Evolutionary conservation across 345 rosid species (phyloP).

Genomic region (Schrenkiella parvula): DNA sequence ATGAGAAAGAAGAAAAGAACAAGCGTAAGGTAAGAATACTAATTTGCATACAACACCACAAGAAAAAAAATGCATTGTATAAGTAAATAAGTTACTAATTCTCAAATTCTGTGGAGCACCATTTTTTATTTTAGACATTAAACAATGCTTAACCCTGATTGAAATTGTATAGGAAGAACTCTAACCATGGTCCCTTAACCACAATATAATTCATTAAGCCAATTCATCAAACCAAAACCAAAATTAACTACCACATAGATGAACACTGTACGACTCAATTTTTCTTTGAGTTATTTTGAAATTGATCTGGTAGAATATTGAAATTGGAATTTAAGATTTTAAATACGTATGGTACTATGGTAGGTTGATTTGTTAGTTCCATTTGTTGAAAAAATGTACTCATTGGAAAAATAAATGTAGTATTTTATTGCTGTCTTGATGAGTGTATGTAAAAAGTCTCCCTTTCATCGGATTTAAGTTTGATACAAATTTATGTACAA

Average conservation of each 20-base stretch:
- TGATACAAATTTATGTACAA: neutral
- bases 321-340: neutral
- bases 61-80: neutral
- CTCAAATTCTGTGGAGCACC: no score
- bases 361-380: slow-evolving; percentile 5
- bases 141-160: no score
- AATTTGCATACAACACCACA: neutral
- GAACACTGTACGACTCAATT: neutral
- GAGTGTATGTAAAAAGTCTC: slow-evolving; percentile 7
- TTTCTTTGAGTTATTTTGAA: neutral
- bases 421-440: neutral
- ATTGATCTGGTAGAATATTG: neutral
- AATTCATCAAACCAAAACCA: neutral
- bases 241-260: neutral
- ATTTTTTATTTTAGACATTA: no score
- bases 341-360: neutral
- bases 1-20: no score
- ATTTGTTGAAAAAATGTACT: neutral
- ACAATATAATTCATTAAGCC: no score
- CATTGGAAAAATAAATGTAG: neutral
- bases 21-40: neutral
- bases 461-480: slow-evolving; percentile 2
- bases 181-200: no score
- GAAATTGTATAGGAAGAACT: no score
- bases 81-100: no score